Percentiles rank a stretch among this genome's conserved stretches.
Evolutionary conservation across 2,329 filamentous ascomycete species (phyloP).

Genomic region (Sporothrix variecibatus): DNA sequence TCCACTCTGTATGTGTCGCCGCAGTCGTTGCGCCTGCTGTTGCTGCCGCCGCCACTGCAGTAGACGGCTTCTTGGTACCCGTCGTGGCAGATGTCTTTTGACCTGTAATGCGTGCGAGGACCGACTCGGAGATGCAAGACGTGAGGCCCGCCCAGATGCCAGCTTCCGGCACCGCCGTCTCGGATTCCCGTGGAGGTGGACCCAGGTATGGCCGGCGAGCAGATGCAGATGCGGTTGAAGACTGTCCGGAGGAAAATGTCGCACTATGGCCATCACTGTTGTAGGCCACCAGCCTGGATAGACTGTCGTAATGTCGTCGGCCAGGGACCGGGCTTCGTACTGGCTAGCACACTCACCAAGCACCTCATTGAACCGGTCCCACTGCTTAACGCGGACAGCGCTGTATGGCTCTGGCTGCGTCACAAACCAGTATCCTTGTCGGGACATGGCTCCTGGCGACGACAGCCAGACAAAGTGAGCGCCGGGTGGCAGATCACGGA

Average conservation of each 20-base stretch:
- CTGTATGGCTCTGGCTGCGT: slow-evolving; percentile 36
- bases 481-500: slow-evolving; percentile 57
- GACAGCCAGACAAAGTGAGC: slow-evolving; percentile 63
- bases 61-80: neutral
- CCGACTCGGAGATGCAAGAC: slow-evolving; percentile 46
- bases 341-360: slow-evolving; percentile 50
- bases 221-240: neutral
- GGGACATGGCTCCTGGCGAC: slow-evolving; percentile 49
- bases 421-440: slow-evolving; percentile 61
- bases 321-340: slow-evolving; percentile 50
- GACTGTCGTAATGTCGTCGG: slow-evolving; percentile 43
- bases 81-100: neutral
- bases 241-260: neutral
- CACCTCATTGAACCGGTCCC: slow-evolving; percentile 59
- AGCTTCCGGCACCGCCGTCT: neutral
- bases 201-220: neutral
- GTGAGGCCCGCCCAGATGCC: slow-evolving; percentile 57
- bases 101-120: slow-evolving; percentile 53
- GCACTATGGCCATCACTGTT: neutral
- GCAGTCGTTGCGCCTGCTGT: neutral
- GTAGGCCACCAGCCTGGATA: slow-evolving; percentile 50
- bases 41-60: neutral
- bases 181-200: neutral
- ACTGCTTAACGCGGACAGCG: slow-evolving; percentile 51
- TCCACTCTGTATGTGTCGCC: slow-evolving; percentile 44